A percentile compares a stretch with the other conserved stretches of the same genome.
Conservation (phyloP, 768 basidiomycete species). For the Rhodosporidiobolus sp. region DNA sequence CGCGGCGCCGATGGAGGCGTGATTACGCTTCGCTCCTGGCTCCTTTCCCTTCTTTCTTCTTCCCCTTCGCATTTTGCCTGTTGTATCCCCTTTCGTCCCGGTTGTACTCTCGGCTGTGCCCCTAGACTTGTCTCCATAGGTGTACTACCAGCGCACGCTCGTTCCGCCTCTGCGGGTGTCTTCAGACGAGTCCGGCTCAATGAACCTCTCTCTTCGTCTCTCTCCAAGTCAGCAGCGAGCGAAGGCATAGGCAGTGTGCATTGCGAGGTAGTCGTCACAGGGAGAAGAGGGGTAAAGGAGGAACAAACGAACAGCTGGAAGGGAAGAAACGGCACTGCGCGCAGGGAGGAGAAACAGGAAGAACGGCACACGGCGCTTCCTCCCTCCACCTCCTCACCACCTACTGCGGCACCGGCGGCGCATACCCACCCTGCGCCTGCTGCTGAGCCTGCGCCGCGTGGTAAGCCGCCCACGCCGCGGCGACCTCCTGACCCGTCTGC, state of each 20-base stretch:
- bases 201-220: no score
- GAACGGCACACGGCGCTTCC: background rate
- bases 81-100: background rate
- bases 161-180: no score
- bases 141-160: no score
- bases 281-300: no score
- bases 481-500: background rate
- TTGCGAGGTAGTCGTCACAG: no score
- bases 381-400: no score
- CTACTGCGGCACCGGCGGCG: background rate
- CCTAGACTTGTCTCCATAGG: background rate
- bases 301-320: no score
- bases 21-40: background rate
- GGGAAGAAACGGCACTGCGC: no score
- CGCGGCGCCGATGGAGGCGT: slow-evolving; percentile 14
- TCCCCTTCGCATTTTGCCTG: background rate
- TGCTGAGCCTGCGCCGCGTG: slow-evolving; percentile 2
- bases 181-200: no score
- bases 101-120: background rate
- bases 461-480: slow-evolving; percentile 13
- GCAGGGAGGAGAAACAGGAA: no score
- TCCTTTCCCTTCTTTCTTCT: background rate
- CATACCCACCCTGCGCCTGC: background rate
- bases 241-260: no score
- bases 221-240: no score